Evolutionary conservation across 1,284 basidiomycete genomes (phyloP).

Genomic region (Rhodofomes roseus): DNA sequence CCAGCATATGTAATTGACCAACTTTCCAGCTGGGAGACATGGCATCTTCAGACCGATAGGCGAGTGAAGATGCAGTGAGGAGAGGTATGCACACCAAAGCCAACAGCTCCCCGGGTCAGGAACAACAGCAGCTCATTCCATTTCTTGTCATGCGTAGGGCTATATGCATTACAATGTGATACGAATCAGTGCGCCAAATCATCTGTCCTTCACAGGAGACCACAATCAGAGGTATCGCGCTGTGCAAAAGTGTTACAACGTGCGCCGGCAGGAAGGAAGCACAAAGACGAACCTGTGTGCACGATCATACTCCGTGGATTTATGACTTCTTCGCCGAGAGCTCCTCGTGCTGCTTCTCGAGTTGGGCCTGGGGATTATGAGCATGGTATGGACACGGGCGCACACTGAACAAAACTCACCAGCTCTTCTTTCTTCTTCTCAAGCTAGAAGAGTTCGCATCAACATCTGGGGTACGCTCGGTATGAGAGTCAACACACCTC

Average conservation of each 20-base stretch:
- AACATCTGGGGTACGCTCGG: not conserved
- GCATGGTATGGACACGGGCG: not conserved
- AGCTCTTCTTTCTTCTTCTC: constrained; percentile 55
- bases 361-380: constrained; percentile 22
- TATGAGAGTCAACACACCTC: constrained; percentile 38
- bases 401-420: constrained; percentile 31
- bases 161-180: not conserved
- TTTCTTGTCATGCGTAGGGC: not conserved
- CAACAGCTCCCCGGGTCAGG: not conserved
- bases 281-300: not conserved
- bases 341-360: constrained; percentile 37
- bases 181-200: not conserved
- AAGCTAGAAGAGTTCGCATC: constrained; percentile 37
- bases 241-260: not conserved
- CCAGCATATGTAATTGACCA: no score
- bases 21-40: no score
- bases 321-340: not conserved
- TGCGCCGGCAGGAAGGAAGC: not conserved
- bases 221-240: not conserved
- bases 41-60: not conserved
- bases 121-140: not conserved
- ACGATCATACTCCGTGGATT: not conserved
- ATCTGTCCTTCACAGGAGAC: not conserved
- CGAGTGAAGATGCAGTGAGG: not conserved
- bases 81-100: not conserved